Evolutionary conservation across 495 filamentous ascomycete genomes (phyloP).

Genomic region (Amorphotheca resinae): DNA sequence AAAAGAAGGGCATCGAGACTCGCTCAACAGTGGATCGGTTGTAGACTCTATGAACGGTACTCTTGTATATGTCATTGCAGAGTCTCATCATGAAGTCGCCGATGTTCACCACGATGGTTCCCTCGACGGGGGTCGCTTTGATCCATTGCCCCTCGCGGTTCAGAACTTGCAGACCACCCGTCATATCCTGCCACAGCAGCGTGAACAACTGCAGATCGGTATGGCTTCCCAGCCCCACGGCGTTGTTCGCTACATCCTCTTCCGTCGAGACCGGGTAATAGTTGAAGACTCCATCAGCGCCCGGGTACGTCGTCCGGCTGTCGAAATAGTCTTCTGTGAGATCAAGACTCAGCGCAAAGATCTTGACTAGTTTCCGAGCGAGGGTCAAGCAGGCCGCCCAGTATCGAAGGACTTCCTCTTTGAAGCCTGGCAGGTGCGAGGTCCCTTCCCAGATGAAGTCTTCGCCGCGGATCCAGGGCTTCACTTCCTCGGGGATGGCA

Average conservation of each 20-base stretch:
- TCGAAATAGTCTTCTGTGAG: conserved; percentile 40
- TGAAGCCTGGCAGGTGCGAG: conserved; percentile 34
- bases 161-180: conserved; percentile 41
- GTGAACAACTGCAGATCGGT: conserved; percentile 49
- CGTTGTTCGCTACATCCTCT: conserved; percentile 20
- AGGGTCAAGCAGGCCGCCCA: conserved; percentile 34
- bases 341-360: conserved; percentile 38
- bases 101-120: conserved; percentile 53
- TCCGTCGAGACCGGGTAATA: conserved; percentile 34
- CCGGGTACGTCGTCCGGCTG: conserved; percentile 35
- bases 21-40: conserved; percentile 18
- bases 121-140: conserved; percentile 39
- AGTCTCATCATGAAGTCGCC: conserved; percentile 52
- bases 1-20: conserved; percentile 48
- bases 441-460: conserved; percentile 37
- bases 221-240: conserved; percentile 41
- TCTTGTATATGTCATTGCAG: conserved; percentile 48
- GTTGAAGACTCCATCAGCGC: conserved; percentile 36
- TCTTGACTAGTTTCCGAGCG: conserved; percentile 32
- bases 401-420: conserved; percentile 32
- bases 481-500: conserved; percentile 24
- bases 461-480: conserved; percentile 27
- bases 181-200: conserved; percentile 41
- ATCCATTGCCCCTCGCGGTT: conserved; percentile 41
- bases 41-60: conserved; percentile 32